Evolutionary conservation across 2,329 filamentous ascomycete genomes (phyloP).

Genomic region (Hymenoscyphus scutula): DNA sequence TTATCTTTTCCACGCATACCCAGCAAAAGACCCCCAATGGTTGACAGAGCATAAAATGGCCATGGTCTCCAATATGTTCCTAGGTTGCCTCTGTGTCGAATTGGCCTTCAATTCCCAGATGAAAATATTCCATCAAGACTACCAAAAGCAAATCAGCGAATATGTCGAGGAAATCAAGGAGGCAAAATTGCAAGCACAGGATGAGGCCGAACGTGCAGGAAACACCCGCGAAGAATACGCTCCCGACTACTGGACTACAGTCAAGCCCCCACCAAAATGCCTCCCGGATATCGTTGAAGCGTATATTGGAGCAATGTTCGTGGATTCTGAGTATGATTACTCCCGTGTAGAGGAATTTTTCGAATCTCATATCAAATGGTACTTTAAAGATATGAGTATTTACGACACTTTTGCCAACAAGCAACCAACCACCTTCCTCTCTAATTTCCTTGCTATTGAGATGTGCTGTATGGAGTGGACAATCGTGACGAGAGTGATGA

Average conservation of each 20-base stretch:
- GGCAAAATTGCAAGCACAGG: constrained; percentile 43
- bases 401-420: constrained; percentile 86
- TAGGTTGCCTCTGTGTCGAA: constrained; percentile 75
- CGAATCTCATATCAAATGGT: constrained; percentile 66
- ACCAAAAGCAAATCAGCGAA: constrained; percentile 48
- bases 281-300: constrained; percentile 88
- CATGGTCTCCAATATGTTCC: constrained; percentile 97
- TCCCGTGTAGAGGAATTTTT: constrained; percentile 74
- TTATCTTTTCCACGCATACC: constrained; percentile 74
- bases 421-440: constrained; percentile 76
- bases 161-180: constrained; percentile 59
- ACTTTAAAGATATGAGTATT: constrained; percentile 80
- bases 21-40: constrained; percentile 87
- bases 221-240: constrained; percentile 42
- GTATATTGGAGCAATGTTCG: constrained; percentile 85
- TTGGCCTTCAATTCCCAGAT: constrained; percentile 77
- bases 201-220: constrained; percentile 37
- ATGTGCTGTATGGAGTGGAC: constrained; percentile 64
- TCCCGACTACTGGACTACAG: constrained; percentile 67
- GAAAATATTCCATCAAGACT: constrained; percentile 47
- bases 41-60: constrained; percentile 98
- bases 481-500: constrained; percentile 46
- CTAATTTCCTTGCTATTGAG: constrained; percentile 59
- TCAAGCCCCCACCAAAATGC: constrained; percentile 65
- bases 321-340: constrained; percentile 82